Percentiles rank a stretch among this genome's conserved stretches.
These are phyloP conservation scores for Arxiozyma slooffiae DNA, from an alignment of 1,139 yeast species.

Conservation along the genomic window DNA sequence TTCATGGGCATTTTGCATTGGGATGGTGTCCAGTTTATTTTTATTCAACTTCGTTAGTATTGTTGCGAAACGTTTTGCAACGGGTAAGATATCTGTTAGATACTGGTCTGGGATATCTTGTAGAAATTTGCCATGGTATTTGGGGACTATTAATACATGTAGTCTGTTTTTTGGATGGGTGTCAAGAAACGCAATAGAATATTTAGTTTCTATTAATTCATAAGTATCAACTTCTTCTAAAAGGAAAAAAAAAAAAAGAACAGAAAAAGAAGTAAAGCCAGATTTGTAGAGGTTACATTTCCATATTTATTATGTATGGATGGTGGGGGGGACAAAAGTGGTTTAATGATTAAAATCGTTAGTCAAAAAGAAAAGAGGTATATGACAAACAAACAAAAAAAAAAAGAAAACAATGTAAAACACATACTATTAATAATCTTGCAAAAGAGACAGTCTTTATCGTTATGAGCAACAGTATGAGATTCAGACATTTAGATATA, in stretches of 20 bases:
- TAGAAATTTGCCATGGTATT: conserved; percentile 79
- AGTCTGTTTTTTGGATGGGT: conserved; percentile 85
- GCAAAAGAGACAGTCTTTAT: conserved; percentile 74
- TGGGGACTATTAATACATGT: conserved; percentile 82
- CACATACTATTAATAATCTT: conserved; percentile 70
- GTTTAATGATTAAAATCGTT: too few relatives aligned
- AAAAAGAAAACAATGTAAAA: background rate
- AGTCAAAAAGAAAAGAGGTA: background rate
- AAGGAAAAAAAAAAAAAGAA: too few relatives aligned
- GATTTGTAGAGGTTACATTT: background rate
- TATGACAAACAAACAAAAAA: too few relatives aligned
- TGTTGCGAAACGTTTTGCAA: conserved; percentile 72
- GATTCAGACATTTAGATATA: background rate
- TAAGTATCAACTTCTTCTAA: conserved; percentile 82
- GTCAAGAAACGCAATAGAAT: conserved; percentile 75
- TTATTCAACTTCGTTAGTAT: conserved; percentile 33
- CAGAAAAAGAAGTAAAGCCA: background rate
- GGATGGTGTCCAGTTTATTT: background rate
- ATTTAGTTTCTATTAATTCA: conserved; percentile 74
- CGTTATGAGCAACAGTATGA: conserved; percentile 12
- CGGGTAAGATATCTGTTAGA: conserved; percentile 72
- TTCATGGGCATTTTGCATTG: background rate
- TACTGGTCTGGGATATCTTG: conserved; percentile 88
- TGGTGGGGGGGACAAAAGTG: too few relatives aligned
- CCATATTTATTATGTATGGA: too few relatives aligned